Conservation (phyloP, 2,329 filamentous ascomycete genomes). For the Ceratocystis cacaofunesta region DNA sequence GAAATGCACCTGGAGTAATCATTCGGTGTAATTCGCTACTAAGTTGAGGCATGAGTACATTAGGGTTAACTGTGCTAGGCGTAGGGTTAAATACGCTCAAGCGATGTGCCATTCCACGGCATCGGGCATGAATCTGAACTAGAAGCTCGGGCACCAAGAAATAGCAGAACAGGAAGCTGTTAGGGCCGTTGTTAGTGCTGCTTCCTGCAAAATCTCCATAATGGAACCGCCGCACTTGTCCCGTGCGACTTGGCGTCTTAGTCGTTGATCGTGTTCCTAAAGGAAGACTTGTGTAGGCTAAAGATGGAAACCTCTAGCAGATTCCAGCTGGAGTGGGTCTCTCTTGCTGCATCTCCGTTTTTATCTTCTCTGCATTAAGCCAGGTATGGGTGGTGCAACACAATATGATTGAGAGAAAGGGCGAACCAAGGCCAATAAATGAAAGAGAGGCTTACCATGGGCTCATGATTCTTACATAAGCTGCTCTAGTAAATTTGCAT, state of each 20-base stretch:
- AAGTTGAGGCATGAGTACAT: fast-evolving
- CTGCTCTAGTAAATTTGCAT: too few species aligned
- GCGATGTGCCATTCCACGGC: not conserved
- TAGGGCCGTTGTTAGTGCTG: not conserved
- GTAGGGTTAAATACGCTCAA: not conserved
- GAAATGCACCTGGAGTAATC: too few species aligned
- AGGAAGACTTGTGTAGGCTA: not conserved
- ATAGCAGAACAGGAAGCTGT: not conserved
- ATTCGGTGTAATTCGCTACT: too few species aligned
- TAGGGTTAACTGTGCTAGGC: not conserved
- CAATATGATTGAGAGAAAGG: not conserved
- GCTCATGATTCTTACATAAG: too few species aligned
- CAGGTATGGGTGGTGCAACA: not conserved
- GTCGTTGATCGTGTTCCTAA: not conserved
- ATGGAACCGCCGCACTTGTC: not conserved
- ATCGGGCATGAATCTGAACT: not conserved
- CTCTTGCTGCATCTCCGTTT: not conserved
- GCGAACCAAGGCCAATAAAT: too few species aligned
- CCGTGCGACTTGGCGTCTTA: not conserved
- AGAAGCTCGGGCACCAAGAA: not conserved
- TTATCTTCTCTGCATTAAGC: not conserved
- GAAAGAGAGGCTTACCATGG: too few species aligned
- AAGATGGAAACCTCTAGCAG: slow-evolving; percentile 5
- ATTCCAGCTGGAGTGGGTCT: slow-evolving; percentile 1
- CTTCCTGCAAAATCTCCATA: not conserved